Base-by-base conservation (phyloP, 192 early-diverging fungal species). In the Rhizophagus prolifer region DNA sequence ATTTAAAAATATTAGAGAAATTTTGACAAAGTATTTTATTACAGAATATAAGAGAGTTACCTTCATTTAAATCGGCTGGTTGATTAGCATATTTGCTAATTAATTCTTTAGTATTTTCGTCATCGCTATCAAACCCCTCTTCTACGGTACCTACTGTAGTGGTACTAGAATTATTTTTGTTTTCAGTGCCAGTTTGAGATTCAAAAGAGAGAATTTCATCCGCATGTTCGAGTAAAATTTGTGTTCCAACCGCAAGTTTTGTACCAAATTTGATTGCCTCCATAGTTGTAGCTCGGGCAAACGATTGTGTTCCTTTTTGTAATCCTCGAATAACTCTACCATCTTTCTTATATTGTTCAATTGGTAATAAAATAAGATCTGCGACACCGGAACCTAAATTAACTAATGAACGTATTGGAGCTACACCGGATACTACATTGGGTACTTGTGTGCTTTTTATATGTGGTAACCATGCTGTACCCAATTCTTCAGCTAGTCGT, bases 331-430 rank as follows among this genome's bases (percentile, higher is more conserved):
- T 88, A 28, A 97, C 86, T 13, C 93, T 85, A 28, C 97, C 97
- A 77, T 99, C 97, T 75, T 91, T 90, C 60, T 90, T 88, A 78
- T 97, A 99, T 81, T 98, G 95, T 80, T 97, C 92, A 76, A 97
- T 88, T 1, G 97, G 97, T 70, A 99, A 82, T 1, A 96, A 82
- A 8, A 99, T 90, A 25, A 99, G 80, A 82, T 99, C 96, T 1
- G 94, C 95, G 30, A 99, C 86, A 9, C 97, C 97, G 7, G 88
- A 88, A 9, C 96, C 94, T 31, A 99, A 69, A 68, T 96, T 97
- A 16, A 98, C 95, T 41, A 97, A 70, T 14, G 97, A 94, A 26
- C 92, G 86, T 67, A 99, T 89, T 9, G 95, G 94, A 19, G 94
- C 87, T 21, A 99, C 87, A 12, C 97, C 96, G 14, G 93, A 94